Percentiles rank a stretch among this genome's conserved stretches.
phyloP scores from a whole-genome alignment of 768 basidiomycete genomes.

The Nidularia pulvinata region DNA sequence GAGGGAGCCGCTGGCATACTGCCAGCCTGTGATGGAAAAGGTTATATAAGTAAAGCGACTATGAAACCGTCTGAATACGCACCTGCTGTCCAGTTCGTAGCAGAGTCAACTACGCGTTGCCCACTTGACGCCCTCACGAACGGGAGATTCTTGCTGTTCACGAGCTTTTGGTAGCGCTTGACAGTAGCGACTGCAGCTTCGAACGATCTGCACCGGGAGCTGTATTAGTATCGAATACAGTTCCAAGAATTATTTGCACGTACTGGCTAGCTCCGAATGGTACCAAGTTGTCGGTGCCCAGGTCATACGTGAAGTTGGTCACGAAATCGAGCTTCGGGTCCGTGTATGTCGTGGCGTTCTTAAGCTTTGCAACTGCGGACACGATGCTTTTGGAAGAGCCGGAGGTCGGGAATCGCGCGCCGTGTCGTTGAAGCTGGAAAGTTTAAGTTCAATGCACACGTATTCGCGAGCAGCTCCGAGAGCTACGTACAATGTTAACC shows the following conservation, averaged over 20 bases:
- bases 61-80: constrained; percentile 2
- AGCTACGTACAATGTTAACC: neutral
- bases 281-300: constrained; percentile 62
- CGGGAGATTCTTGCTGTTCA: constrained; percentile 43
- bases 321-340: constrained; percentile 58
- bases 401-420: constrained; percentile 72
- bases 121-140: constrained; percentile 47
- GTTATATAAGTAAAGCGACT: neutral
- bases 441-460: constrained; percentile 5
- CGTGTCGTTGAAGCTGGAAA: constrained; percentile 75
- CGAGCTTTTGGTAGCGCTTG: constrained; percentile 50
- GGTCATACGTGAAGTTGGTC: constrained; percentile 51
- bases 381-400: constrained; percentile 37
- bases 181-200: constrained; percentile 53
- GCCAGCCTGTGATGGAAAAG: neutral
- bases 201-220: constrained; percentile 20
- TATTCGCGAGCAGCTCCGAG: constrained; percentile 6
- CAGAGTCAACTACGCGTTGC: constrained; percentile 63
- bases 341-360: constrained; percentile 39
- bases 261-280: constrained; percentile 68
- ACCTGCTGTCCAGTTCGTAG: constrained; percentile 74
- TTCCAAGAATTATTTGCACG: constrained; percentile 11
- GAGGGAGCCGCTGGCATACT: constrained; percentile 4
- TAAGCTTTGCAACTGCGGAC: constrained; percentile 51
- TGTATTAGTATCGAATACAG: neutral